Evolutionary conservation across 306 rosid species (phyloP), one percentile per base, ranked within the genome.

Genomic region (Morella rubra): DNA sequence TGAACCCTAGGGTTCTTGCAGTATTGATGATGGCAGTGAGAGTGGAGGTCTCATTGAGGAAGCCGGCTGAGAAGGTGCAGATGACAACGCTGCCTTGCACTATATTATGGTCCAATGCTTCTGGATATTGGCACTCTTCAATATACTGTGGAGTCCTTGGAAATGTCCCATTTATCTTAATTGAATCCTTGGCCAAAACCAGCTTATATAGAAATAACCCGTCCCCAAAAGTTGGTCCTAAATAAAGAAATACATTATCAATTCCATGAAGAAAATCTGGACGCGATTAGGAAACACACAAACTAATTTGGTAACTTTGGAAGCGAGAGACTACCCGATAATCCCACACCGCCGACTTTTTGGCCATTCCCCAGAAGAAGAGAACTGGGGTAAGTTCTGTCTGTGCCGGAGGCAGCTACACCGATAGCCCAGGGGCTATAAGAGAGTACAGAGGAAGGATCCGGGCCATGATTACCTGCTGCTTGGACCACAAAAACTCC

Each of bases 401-500:
- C 91, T 0, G 97, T 95, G 80, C 76, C 69, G 65, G 88, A 85
- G 50, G 97, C 85, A 5, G 89, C 97, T 20, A 86, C 97, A 42
- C 91, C 84, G 0, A 90, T 69, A 5, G 84, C 86, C 97, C 97
- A 95, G 6, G 99, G 99, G 80, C 97, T 91, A 76, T 75, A 92
- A 4, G 97, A 89, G 16, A 90, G 79, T 15, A 89, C 84, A 3
- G 86, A 78, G n/a, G 93, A 89, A 81, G 89, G 71, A 18, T 58
- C 58, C 2, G 99, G 99, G 12, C 99, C 99, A 0, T 68, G 78
- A 79, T 95, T 95, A 2, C 97, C 97, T 5, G 91, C 89, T 7
- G 99, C 97, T 80, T 95, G 92, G 50, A 84, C 90, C 78, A 95
- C 97, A 5, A 95, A 79, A 71, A 92, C 81, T 45, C 99, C 97